These are phyloP conservation scores for Penicillium nordicum DNA, from an alignment of 2,329 filamentous ascomycete genomes.

Conservation along the genomic window DNA sequence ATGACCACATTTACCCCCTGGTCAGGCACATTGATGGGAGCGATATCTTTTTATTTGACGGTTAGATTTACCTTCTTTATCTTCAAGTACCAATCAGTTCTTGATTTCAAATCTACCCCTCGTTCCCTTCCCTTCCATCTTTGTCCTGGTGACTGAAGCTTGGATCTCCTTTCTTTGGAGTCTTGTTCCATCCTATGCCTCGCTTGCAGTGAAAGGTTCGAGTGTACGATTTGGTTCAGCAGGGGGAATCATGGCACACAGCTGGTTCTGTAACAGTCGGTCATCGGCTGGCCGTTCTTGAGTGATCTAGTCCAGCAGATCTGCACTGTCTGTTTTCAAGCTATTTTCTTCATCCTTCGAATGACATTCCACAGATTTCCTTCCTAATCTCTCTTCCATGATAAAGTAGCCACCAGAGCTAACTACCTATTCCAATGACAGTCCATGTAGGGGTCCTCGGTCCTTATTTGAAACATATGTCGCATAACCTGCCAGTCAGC, in stretches of 20 bases:
- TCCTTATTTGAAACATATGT: background rate
- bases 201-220: background rate
- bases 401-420: background rate
- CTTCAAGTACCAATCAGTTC: slow-evolving; percentile 7
- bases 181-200: background rate
- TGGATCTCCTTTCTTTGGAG: background rate
- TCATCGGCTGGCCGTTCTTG: background rate
- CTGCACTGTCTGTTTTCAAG: background rate
- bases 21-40: slow-evolving; percentile 7
- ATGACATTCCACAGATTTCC: background rate
- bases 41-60: slow-evolving; percentile 7
- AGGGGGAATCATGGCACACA: background rate
- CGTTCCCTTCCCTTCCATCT: slow-evolving; percentile 2
- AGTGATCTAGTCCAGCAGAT: background rate
- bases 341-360: background rate
- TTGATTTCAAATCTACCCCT: slow-evolving; percentile 6
- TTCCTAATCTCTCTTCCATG: background rate
- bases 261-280: background rate
- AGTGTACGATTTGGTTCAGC: background rate
- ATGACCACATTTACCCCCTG: slow-evolving; percentile 5
- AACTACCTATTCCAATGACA: background rate
- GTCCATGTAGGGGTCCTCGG: too few species aligned
- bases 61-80: slow-evolving; percentile 7
- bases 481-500: background rate
- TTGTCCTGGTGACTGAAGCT: background rate